A percentile compares a stretch with the other conserved stretches of the same genome.
phyloP scores from a whole-genome alignment of 495 filamentous ascomycete species.

The Rostrohypoxylon terebratum region DNA sequence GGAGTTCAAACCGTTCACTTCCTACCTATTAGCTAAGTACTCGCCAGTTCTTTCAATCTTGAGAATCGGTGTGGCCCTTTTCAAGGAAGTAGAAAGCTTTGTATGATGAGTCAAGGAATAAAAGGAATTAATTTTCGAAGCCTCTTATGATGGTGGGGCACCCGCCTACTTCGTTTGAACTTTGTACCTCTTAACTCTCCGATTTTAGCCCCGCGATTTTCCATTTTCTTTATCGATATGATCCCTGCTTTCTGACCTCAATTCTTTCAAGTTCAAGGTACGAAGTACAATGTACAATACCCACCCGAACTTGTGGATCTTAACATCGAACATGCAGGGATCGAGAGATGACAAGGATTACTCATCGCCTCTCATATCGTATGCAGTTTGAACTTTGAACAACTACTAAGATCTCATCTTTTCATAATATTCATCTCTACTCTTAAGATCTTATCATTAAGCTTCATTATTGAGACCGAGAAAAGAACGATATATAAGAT shows the following conservation, averaged over 20 bases:
- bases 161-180: too few species aligned
- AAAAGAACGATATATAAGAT: constrained; percentile 1
- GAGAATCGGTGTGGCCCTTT: constrained; percentile 1
- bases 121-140: constrained; percentile 10
- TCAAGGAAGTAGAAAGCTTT: constrained; percentile 27
- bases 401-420: not conserved
- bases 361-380: not conserved
- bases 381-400: too few species aligned
- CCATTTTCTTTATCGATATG: constrained; percentile 27
- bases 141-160: constrained; percentile 29
- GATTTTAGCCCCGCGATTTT: constrained; percentile 29
- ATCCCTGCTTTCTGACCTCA: not conserved
- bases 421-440: constrained; percentile 2
- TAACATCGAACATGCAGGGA: not conserved
- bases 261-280: not conserved
- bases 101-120: constrained; percentile 36
- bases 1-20: not conserved
- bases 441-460: not conserved
- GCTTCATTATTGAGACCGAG: not conserved
- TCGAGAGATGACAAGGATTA: not conserved
- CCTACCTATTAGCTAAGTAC: not conserved
- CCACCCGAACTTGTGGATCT: not conserved
- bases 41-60: not conserved
- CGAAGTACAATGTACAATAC: too few species aligned
- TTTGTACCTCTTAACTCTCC: constrained; percentile 3